Evolutionary conservation across 305 asterid genomes (phyloP).

Genomic region (Striga hermonthica): DNA sequence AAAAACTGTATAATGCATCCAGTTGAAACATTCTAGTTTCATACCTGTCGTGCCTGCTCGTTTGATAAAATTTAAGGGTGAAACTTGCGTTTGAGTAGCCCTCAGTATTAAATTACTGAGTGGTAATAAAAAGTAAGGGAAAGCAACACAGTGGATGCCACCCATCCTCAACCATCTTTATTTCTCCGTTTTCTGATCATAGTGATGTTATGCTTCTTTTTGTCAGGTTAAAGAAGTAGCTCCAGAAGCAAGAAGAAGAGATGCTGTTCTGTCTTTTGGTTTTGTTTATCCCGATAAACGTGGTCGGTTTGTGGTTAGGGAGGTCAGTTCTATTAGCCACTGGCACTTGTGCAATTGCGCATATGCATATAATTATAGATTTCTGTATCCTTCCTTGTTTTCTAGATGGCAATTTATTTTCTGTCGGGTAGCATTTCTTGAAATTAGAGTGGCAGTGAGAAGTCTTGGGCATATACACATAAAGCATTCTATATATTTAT

Average conservation of each 20-base stretch:
- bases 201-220: constrained; percentile 13
- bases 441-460: too few relatives aligned
- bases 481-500: not conserved
- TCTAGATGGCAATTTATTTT: not conserved
- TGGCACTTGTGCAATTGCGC: not conserved
- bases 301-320: constrained; percentile 86
- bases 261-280: constrained; percentile 80
- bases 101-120: constrained; percentile 7
- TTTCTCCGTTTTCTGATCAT: not conserved
- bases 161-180: not conserved
- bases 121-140: not conserved
- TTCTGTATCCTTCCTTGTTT: not conserved
- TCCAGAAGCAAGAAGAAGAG: constrained; percentile 94
- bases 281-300: constrained; percentile 87
- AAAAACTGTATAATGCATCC: too few relatives aligned
- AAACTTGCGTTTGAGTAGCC: not conserved
- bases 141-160: not conserved
- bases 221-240: constrained; percentile 93
- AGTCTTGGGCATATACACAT: not conserved
- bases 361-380: not conserved
- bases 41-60: too few relatives aligned
- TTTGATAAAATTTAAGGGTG: not conserved
- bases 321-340: constrained; percentile 44
- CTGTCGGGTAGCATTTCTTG: too few relatives aligned
- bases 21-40: too few relatives aligned